Evolutionary conservation across 75 land plant species (phyloP).

Genomic region (Gnetum montanum): DNA sequence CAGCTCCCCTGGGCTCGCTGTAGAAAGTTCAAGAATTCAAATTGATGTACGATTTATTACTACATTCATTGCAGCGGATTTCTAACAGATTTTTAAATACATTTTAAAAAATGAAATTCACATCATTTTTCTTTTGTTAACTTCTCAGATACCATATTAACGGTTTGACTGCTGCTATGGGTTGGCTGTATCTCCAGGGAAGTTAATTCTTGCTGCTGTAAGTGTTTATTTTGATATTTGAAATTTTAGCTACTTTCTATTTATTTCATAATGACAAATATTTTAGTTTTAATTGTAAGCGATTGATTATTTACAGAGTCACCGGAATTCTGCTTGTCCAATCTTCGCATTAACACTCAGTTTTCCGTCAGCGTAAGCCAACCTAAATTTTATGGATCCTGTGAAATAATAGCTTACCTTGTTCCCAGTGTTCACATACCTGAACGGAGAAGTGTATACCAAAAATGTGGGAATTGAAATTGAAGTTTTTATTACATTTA

Average conservation of each 20-base stretch:
- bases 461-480: too few species aligned
- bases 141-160: constrained; percentile 26
- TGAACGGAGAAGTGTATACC: too few species aligned
- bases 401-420: neutral
- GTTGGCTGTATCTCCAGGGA: constrained; percentile 49
- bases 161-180: constrained; percentile 44
- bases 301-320: too few species aligned
- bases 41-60: constrained; percentile 18
- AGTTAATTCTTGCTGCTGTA: constrained; percentile 45
- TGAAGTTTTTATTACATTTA: too few species aligned
- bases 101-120: neutral
- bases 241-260: too few species aligned
- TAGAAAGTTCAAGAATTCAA: constrained; percentile 1
- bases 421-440: too few species aligned
- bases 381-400: too few species aligned
- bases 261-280: too few species aligned
- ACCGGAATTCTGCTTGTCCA: neutral
- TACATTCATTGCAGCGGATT: constrained; percentile 2
- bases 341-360: neutral
- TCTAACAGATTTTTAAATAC: neutral
- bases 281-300: too few species aligned
- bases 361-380: constrained; percentile 2
- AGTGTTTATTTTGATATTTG: too few species aligned
- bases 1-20: constrained; percentile 12
- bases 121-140: neutral